phyloP scores from a whole-genome alignment of 1,284 basidiomycete genomes.

The Apiotrichum montevideense region DNA sequence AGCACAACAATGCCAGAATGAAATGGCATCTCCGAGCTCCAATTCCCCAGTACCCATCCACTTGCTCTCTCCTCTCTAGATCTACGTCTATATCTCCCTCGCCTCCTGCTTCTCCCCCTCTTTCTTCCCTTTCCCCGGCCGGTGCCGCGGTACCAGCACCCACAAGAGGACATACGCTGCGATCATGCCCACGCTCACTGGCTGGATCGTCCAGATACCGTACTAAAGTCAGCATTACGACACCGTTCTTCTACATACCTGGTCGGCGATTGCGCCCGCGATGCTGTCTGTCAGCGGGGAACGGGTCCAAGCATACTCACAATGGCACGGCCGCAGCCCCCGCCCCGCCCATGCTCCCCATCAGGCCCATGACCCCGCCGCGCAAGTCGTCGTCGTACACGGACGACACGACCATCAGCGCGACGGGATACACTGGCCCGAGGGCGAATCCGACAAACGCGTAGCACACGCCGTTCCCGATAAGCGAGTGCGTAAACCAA shows the following conservation, averaged over 20 bases:
- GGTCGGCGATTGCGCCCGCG: slow-evolving; percentile 13
- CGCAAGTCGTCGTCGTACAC: slow-evolving; percentile 58
- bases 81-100: no score
- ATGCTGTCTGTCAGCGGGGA: neutral
- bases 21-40: no score
- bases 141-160: slow-evolving; percentile 9
- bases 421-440: slow-evolving; percentile 57
- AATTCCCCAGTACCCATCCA: no score
- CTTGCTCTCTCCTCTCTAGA: no score
- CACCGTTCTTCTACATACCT: neutral
- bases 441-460: slow-evolving; percentile 51
- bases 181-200: slow-evolving; percentile 12
- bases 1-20: no score
- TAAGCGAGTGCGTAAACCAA: slow-evolving; percentile 56
- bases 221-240: neutral
- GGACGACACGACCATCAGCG: slow-evolving; percentile 55
- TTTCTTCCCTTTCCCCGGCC: neutral
- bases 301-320: neutral
- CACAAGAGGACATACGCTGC: slow-evolving; percentile 7
- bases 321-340: slow-evolving; percentile 60
- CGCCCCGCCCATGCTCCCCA: slow-evolving; percentile 56
- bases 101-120: no score
- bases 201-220: slow-evolving; percentile 19
- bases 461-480: slow-evolving; percentile 53
- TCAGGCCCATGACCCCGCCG: slow-evolving; percentile 57